Evolutionary conservation across 2,329 filamentous ascomycete genomes (phyloP).

Genomic region (Zymoseptoria crescenta): DNA sequence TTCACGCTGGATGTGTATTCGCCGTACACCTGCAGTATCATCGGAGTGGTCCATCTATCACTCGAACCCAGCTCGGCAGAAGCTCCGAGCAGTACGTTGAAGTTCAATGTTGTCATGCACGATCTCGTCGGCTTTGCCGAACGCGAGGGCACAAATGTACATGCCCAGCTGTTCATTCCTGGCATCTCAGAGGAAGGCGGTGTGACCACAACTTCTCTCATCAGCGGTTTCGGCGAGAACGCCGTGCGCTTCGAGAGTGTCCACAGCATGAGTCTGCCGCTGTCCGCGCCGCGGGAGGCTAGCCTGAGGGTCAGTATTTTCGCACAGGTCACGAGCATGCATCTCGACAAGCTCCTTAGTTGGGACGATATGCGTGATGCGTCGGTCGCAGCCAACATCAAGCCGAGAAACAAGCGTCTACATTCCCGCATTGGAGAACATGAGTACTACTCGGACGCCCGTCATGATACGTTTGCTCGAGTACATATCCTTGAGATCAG

Average conservation of each 20-base stretch:
- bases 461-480: conserved; percentile 83
- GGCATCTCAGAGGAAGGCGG: conserved; percentile 80
- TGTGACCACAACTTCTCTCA: conserved; percentile 91
- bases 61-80: conserved; percentile 89
- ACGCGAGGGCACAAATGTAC: conserved; percentile 88
- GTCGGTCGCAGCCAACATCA: conserved; percentile 48
- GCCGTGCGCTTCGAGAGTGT: conserved; percentile 93
- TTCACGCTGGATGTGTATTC: conserved; percentile 86
- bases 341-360: conserved; percentile 91
- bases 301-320: conserved; percentile 83
- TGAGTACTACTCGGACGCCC: conserved; percentile 87
- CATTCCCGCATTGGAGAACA: conserved; percentile 73
- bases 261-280: conserved; percentile 90
- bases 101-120: conserved; percentile 98
- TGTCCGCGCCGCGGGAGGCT: conserved; percentile 66
- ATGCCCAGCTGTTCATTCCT: conserved; percentile 93
- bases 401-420: conserved; percentile 37
- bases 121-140: conserved; percentile 92
- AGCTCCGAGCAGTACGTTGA: conserved; percentile 83
- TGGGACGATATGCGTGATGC: conserved; percentile 97
- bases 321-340: conserved; percentile 82
- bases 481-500: conserved; percentile 86
- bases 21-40: conserved; percentile 81
- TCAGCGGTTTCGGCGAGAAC: conserved; percentile 86
- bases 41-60: conserved; percentile 84